Base-by-base conservation (phyloP, 352 stramenopile species). In the Phytophthora boehmeriae region DNA sequence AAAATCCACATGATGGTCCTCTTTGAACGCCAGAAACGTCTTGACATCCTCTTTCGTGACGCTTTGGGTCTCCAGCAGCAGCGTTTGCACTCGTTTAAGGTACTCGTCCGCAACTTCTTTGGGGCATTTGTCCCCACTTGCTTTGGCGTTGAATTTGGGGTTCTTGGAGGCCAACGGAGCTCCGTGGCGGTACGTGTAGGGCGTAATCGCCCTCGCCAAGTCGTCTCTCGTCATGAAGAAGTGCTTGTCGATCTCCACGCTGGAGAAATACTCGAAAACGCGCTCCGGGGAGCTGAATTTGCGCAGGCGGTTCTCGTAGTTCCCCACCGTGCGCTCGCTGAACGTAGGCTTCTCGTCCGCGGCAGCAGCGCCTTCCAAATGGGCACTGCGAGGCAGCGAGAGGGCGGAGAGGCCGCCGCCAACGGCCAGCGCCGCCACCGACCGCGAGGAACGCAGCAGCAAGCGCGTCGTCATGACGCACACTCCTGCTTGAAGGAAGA, bases 231-330 rank as follows among this genome's bases (percentile, higher is more conserved):
- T 95, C 89, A 96, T 96, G 61, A 76, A 95, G 53, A 71, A 89
- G 39, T 95, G 71, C 49, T 80, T 74, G 47, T 95, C 79, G 62
- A 95, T 73, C 66, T 92, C 74, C 2, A 96, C 83, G 50, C 80
- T 92, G 16, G 89, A 92, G 56, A 96, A 96, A 67, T 96, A 96
- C 78, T 94, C 85, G 55, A 96, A 96, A 9, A 96, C 85, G 54
- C 88, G 88, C 75, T 96, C 87, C 20, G 89, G 89, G 9, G 80
- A 78, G 56, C 78, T 91, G 71, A 93, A 93, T 61, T 82, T 85
- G 59, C 89, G 89, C 50, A 96, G 53, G 1, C 89, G 86, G 73
- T 96, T 96, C 75, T 96, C 89, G 68, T 96, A 96, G 45, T 78
- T 93, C 62, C 89, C 87, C 16, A 96, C 76, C 14, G 81, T 92